Evolutionary conservation across 108 stramenopile genomes (phyloP), one percentile per base, ranked within the genome.

Genomic region (Nitzschia sp.): DNA sequence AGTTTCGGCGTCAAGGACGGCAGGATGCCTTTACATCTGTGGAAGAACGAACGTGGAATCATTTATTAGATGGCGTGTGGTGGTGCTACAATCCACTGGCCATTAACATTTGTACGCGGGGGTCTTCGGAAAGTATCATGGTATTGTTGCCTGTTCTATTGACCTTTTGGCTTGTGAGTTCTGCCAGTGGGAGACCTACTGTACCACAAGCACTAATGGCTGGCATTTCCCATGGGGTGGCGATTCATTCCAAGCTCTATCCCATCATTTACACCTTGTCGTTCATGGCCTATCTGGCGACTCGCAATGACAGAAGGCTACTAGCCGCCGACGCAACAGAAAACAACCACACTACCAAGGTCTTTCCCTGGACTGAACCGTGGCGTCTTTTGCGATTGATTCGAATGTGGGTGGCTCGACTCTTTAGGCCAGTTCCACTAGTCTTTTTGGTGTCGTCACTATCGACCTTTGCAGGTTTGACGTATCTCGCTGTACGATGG

Each of bases 71-170:
- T 72, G 91, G 87, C 0, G 33, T 90, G 23, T 87, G 81, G 89
- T 92, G 89, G 88, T 36, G 88, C 34, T 91, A 91, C 76, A 97
- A 97, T 76, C 96, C 97, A 2, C 63, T 98, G 21, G 81, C 95
- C 6, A 95, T 98, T 54, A 96, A 96, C 58, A 95, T 97, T 63
- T 97, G 95, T 72, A 97, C 97, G 0, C 66, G 97, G 33, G 97
- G 97, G 18, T 91, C 89, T 28, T 83, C 94, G 18, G 97, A 97
- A 66, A 84, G 86, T 53, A 59, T 96, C 9, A 79, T 93, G 48
- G 94, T 94, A 18, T 54, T 95, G 18, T 76, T 97, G 8, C 95
- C 95, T 6, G 93, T 97, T 5, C 65, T 96, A 45, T 31, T 77
- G 17, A 95, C 90, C 0, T 76, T 92, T 70, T 80, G 76, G 51